Evolutionary conservation across 1,284 basidiomycete genomes (phyloP).

Genomic region (Flammula alnicola): DNA sequence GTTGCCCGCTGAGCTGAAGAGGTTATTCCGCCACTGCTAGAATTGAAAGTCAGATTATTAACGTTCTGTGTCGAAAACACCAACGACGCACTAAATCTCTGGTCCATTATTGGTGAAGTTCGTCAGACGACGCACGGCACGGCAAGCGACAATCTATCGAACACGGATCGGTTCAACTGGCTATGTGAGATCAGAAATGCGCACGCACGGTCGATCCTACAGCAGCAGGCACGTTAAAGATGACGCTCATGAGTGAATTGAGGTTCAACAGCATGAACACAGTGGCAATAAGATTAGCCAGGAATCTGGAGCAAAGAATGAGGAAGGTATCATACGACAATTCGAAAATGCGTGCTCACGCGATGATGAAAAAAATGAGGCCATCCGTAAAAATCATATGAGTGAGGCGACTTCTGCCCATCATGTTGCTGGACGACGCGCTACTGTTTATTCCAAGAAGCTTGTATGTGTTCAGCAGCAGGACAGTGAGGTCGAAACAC

Average conservation of each 20-base stretch:
- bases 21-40: constrained; percentile 11
- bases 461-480: constrained; percentile 65
- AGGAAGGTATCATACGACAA: neutral
- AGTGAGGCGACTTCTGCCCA: constrained; percentile 49
- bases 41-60: neutral
- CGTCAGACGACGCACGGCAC: constrained; percentile 63
- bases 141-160: constrained; percentile 64
- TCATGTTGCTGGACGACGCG: constrained; percentile 18
- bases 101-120: constrained; percentile 53
- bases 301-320: constrained; percentile 47
- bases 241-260: constrained; percentile 73
- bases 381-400: constrained; percentile 73
- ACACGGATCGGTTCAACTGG: neutral
- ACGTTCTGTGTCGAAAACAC: neutral
- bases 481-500: constrained; percentile 70
- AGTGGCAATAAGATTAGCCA: constrained; percentile 68
- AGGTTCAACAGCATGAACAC: constrained; percentile 72
- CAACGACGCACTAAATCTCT: constrained; percentile 55
- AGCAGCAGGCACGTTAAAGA: constrained; percentile 76
- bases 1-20: constrained; percentile 12
- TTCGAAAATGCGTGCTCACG: constrained; percentile 48
- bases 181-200: neutral
- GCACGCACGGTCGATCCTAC: constrained; percentile 61
- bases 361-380: constrained; percentile 74
- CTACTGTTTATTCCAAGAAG: constrained; percentile 41